phyloP scores from a whole-genome alignment of 345 rosid genomes.

The Syzygium oleosum region DNA sequence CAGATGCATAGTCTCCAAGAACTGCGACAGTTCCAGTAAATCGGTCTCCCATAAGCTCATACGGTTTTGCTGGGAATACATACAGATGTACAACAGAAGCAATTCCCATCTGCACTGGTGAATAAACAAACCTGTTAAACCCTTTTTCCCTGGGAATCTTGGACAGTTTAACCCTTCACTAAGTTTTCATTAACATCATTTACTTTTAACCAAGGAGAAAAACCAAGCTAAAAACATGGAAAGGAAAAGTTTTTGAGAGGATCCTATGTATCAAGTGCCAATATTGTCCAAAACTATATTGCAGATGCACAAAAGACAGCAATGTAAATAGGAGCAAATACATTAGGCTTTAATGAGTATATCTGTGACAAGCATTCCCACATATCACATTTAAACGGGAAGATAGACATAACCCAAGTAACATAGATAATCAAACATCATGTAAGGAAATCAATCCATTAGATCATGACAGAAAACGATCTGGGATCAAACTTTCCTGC shows the following conservation, averaged over 20 bases:
- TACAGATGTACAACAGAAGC: slow-evolving; percentile 93
- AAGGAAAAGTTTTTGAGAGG: neutral
- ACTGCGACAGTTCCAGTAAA: slow-evolving; percentile 71
- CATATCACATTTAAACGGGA: neutral
- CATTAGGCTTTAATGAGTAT: neutral
- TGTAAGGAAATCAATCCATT: neutral
- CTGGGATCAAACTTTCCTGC: neutral
- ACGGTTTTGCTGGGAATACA: slow-evolving; percentile 92
- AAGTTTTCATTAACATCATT: neutral
- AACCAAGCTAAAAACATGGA: neutral
- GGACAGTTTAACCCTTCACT: neutral
- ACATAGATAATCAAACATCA: neutral
- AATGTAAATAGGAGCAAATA: neutral
- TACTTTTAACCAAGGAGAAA: neutral
- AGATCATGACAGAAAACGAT: neutral
- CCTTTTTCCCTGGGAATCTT: neutral
- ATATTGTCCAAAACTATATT: neutral
- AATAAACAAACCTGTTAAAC: slow-evolving; percentile 33
- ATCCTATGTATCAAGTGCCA: neutral
- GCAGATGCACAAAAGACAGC: neutral
- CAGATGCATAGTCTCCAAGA: slow-evolving; percentile 94
- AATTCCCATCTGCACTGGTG: slow-evolving; percentile 93
- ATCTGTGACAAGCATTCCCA: neutral
- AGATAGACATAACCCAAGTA: neutral
- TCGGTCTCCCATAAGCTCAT: slow-evolving; percentile 83